Percentiles rank a stretch among this genome's conserved stretches.
Conservation (phyloP, 495 filamentous ascomycete species). For the Xylaria longipes region DNA sequence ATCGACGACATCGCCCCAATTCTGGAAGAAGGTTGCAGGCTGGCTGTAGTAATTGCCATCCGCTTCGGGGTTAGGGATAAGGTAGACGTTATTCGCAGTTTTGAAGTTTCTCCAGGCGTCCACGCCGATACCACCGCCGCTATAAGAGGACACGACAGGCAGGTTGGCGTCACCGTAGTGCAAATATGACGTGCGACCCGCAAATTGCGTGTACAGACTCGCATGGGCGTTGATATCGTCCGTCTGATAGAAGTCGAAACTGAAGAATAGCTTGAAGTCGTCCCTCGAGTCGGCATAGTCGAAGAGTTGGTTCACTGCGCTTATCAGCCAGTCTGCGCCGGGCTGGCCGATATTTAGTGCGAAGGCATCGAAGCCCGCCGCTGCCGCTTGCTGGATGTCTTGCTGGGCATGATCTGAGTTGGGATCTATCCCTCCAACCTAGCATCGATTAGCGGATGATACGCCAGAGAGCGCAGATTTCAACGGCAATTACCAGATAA, state of each 20-base stretch:
- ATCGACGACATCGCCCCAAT: constrained; percentile 37
- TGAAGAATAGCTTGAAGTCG: constrained; percentile 50
- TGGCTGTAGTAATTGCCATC: constrained; percentile 36
- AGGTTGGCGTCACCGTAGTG: constrained; percentile 31
- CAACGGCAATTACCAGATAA: constrained; percentile 7
- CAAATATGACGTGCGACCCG: constrained; percentile 37
- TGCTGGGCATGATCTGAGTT: constrained; percentile 41
- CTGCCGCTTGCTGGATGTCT: constrained; percentile 42
- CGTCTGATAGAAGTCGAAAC: constrained; percentile 46
- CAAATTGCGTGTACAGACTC: constrained; percentile 37
- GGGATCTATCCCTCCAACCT: constrained; percentile 42
- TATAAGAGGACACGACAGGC: constrained; percentile 43
- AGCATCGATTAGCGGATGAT: not conserved
- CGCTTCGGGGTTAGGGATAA: constrained; percentile 41
- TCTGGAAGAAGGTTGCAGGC: constrained; percentile 32
- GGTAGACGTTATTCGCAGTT: constrained; percentile 37
- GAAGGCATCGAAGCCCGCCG: constrained; percentile 45
- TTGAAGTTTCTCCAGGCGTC: constrained; percentile 39
- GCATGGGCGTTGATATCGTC: constrained; percentile 37
- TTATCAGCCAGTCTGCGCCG: constrained; percentile 35
- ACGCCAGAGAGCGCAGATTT: not conserved
- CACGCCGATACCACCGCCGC: constrained; percentile 34
- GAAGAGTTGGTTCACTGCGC: constrained; percentile 42
- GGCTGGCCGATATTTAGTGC: constrained; percentile 44
- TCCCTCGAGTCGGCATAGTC: constrained; percentile 33